Evolutionary conservation across 2,329 filamentous ascomycete genomes (phyloP), one percentile per base, ranked within the genome.

Genomic region (Zasmidium citrigriseum): DNA sequence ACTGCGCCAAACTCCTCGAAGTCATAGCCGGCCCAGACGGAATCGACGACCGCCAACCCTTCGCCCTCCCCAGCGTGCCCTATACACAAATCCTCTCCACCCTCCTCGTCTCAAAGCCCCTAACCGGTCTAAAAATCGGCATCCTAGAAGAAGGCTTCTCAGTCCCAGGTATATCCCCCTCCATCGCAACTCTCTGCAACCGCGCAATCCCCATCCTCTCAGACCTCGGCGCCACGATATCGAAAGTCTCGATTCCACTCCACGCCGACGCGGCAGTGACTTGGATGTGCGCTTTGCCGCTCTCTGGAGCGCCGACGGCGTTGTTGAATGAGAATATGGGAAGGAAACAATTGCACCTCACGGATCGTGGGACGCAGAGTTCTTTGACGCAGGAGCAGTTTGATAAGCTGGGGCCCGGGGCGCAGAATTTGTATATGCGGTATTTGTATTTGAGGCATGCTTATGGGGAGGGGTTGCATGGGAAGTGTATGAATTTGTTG

Each of bases 1-100:
- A 82, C 46, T 72, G 76, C 27, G 79, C 79, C 0, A 38, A 74
- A 1, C 62, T 81, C 18, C 70, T 82, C 3, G 68, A 77, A 54
- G 76, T 74, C 0, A 73, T 83, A 38, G 77, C 80, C 2, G 81
- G 81, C 1, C 75, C 74, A 48, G 80, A 83, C 64, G 78, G 78
- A 12, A 73, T 82, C n/a, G 81, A 83, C 63, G 59, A 63, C 47
- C 25, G 66, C 20, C 60, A 67, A 44, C 61, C 63, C 4, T 45
- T 47, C 16, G 61, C 45, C 46, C 46, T 70, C 70, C 24, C 74
- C 67, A 11, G 7, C 4, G 18, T n/a, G 16, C 62, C 72, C 4
- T 51, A 5, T 68, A 71, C 58, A 48, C 59, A 52, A 3, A 46
- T 61, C 4, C 63, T 56, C 46, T 57, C 53, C 7, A 72, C 75